phyloP scores from a whole-genome alignment of 2,329 filamentous ascomycete species.

The Xylariaceae sp. region DNA sequence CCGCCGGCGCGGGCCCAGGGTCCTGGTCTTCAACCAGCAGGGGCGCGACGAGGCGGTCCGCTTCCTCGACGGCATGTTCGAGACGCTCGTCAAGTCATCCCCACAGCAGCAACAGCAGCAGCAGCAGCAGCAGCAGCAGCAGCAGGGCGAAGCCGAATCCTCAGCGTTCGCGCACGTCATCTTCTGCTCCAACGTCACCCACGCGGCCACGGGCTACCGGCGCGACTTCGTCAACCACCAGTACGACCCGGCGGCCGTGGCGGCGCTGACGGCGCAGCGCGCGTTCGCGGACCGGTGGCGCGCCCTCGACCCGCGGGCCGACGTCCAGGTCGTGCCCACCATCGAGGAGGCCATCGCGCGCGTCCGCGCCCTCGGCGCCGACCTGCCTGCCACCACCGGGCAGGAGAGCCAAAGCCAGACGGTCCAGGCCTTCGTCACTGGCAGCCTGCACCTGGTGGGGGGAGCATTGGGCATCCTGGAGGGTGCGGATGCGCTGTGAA shows the following conservation, averaged over 20 bases:
- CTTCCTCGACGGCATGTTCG: conserved; percentile 42
- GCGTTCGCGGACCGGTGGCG: conserved; percentile 46
- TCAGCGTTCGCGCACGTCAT: conserved; percentile 62
- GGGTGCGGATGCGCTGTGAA: conserved; percentile 34
- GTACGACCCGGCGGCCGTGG: conserved; percentile 42
- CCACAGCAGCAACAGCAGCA: no score
- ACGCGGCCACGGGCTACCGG: conserved; percentile 43
- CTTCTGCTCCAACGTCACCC: conserved; percentile 73
- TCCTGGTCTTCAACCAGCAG: conserved; percentile 86
- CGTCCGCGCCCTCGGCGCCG: conserved; percentile 30
- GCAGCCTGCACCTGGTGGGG: conserved; percentile 57
- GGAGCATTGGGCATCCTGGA: conserved; percentile 44
- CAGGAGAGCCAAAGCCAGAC: conserved; percentile 27
- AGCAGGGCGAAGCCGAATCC: conserved; percentile 19
- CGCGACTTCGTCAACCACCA: conserved; percentile 50
- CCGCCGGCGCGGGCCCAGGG: conserved; percentile 22
- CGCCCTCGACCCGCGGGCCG: conserved; percentile 36
- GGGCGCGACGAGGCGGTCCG: conserved; percentile 45
- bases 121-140: neutral
- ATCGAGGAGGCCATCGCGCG: conserved; percentile 49
- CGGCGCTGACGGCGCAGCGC: conserved; percentile 44
- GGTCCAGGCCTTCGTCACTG: conserved; percentile 48
- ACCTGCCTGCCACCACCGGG: no score
- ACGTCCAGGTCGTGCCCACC: conserved; percentile 40
- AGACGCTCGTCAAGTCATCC: conserved; percentile 24